Conservation (phyloP, 1,284 basidiomycete genomes). For the Mycosarcoma mackinlayi region DNA sequence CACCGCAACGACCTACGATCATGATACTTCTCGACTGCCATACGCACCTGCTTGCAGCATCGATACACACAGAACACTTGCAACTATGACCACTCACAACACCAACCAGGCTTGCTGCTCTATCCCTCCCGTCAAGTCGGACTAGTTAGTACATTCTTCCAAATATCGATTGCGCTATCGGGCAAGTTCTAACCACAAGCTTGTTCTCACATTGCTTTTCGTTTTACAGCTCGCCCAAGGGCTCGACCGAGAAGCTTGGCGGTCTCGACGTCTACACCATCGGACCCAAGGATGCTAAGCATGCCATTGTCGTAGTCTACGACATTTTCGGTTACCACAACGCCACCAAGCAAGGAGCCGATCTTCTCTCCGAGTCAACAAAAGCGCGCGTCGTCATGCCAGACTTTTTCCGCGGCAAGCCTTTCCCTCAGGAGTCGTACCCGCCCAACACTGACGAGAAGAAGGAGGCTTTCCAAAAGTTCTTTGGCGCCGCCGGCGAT, state of each 20-base stretch:
- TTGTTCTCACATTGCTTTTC: not conserved
- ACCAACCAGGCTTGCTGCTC: constrained; percentile 70
- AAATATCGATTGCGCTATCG: too few species aligned
- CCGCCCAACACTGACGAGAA: constrained; percentile 72
- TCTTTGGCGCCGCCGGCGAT: constrained; percentile 47
- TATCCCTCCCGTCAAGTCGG: constrained; percentile 70
- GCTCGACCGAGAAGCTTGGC: constrained; percentile 61
- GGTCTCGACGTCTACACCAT: constrained; percentile 56
- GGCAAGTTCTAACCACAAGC: not conserved
- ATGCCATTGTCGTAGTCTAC: constrained; percentile 74
- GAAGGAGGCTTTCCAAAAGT: constrained; percentile 71
- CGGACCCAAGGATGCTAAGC: constrained; percentile 70
- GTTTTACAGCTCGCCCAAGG: constrained; percentile 69
- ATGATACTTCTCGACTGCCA: too few species aligned
- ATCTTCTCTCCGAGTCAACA: constrained; percentile 73
- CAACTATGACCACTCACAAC: constrained; percentile 49
- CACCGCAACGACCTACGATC: too few species aligned
- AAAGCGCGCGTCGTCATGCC: constrained; percentile 74
- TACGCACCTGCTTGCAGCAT: constrained; percentile 9
- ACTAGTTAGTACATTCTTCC: constrained; percentile 63
- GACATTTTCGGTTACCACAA: constrained; percentile 76
- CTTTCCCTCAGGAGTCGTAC: constrained; percentile 73
- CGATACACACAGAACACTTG: constrained; percentile 11
- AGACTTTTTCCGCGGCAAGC: constrained; percentile 74
- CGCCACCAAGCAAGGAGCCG: constrained; percentile 71